Evolutionary conservation across 495 filamentous ascomycete genomes (phyloP), one percentile per base, ranked within the genome.

Genomic region (Talaromyces adpressus): DNA sequence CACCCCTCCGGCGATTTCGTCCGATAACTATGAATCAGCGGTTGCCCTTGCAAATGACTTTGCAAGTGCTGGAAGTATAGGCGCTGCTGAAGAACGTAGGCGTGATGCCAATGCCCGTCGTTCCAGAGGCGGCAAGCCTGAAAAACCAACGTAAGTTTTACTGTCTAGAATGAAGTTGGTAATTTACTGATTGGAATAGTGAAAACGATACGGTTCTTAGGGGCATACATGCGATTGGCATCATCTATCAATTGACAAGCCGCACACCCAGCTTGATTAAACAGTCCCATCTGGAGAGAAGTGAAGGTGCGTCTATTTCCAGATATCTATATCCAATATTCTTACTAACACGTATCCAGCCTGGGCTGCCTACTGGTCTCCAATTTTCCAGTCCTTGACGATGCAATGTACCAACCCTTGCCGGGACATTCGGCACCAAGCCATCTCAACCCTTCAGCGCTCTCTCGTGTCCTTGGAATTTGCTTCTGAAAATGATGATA

Each of bases 301-400:
- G 80, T 64, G 90, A 97, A 81, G 90, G 90, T 90, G 70, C 67
- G 80, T 16, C 22, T 18, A 4, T 7, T 53, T 20, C 20, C n/a
- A 18, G 1, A 14, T 4, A 27, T 11, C 1, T 6, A 27, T 39
- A 7, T 12, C 4, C 16, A 57, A 23, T 18, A 4, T 52, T 6
- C n/a, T n/a, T 49, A 45, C 68, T 75, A 57, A 77, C 53, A 16
- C 20, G 3, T 61, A 58, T 65, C n/a, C 57, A 91, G 94, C 94
- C 39, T 99, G 94, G 94, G 90, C 91, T 32, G 91, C 95, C 14
- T 99, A 99, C 72, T 99, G 94, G 94, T 88, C 92, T 16, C 95
- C 93, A 23, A 93, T 98, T 34, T 93, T 98, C 77, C 85, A 89
- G 64, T 88, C 91, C 12, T 77, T 98, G 30, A 94, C 90, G 8